Evolutionary conservation across 2,329 filamentous ascomycete species (phyloP).

Genomic region (Septoria petroselini): DNA sequence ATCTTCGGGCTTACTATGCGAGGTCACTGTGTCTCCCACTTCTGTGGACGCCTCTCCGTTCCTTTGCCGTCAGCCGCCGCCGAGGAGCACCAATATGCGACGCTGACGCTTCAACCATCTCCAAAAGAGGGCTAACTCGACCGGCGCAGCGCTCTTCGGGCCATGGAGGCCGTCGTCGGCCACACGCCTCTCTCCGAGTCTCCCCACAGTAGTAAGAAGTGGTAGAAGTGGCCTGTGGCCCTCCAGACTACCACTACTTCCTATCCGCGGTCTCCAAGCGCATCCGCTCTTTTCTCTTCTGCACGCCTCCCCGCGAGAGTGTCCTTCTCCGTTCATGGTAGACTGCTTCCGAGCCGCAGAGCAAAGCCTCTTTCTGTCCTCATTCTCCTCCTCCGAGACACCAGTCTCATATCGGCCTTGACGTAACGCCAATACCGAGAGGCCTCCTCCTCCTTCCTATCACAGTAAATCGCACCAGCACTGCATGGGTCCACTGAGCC

Average conservation of each 20-base stretch:
- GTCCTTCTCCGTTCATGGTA: too few species aligned
- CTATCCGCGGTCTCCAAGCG: too few species aligned
- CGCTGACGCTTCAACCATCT: background rate
- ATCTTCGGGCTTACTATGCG: conserved; percentile 3
- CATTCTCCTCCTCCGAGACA: too few species aligned
- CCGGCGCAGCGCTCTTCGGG: background rate
- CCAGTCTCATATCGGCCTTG: background rate
- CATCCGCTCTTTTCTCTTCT: too few species aligned
- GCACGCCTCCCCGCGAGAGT: too few species aligned
- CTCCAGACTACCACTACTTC: too few species aligned
- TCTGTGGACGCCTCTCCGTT: background rate
- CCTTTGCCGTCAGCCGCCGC: background rate
- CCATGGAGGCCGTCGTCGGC: background rate
- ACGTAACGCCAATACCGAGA: background rate
- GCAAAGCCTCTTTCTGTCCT: too few species aligned
- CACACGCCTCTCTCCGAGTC: too few species aligned
- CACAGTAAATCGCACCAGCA: background rate
- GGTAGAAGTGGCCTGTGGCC: too few species aligned
- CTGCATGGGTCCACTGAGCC: background rate
- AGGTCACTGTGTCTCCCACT: background rate
- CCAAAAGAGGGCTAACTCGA: background rate
- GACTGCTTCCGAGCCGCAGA: too few species aligned
- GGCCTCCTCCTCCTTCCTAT: background rate
- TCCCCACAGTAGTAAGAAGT: background rate
- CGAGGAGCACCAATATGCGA: background rate